Conservation (phyloP, 2,329 filamentous ascomycete species). For the Ascochyta lentis region DNA sequence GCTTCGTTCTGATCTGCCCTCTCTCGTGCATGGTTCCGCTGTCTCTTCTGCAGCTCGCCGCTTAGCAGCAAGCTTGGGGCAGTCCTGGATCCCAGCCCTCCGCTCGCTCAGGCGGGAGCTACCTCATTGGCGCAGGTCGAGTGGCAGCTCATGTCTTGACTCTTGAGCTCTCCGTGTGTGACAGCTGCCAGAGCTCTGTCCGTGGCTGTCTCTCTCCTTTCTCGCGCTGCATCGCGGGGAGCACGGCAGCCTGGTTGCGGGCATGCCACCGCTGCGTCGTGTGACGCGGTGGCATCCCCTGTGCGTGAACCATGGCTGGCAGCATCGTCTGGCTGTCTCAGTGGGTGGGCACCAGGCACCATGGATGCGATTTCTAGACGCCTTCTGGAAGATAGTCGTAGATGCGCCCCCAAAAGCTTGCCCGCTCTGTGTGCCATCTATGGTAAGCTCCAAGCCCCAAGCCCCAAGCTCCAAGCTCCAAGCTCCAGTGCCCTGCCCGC, state of each 20-base stretch:
- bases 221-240: slow-evolving; percentile 1
- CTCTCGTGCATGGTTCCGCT: slow-evolving; percentile 8
- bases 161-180: slow-evolving; percentile 1
- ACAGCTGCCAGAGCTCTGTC: slow-evolving; percentile 9
- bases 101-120: slow-evolving; percentile 10
- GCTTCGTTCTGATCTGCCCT: not conserved
- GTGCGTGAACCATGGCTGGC: slow-evolving; percentile 21
- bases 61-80: slow-evolving; percentile 14
- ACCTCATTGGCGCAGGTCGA: slow-evolving; percentile 23
- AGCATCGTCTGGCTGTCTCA: slow-evolving; percentile 22
- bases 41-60: slow-evolving; percentile 14
- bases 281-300: slow-evolving; percentile 25
- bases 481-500: slow-evolving; percentile 14
- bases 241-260: slow-evolving; percentile 8
- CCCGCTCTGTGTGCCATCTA: not conserved
- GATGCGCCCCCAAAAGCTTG: slow-evolving; percentile 29
- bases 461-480: slow-evolving; percentile 9
- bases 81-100: slow-evolving; percentile 2
- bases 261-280: slow-evolving; percentile 9
- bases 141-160: slow-evolving; percentile 11
- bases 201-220: not conserved
- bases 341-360: slow-evolving; percentile 1
- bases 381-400: slow-evolving; percentile 35
- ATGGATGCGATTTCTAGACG: slow-evolving; percentile 30
- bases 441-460: too few species aligned